Conservation (phyloP, 176 grass and related monocot species). For the Triticum monococcum region DNA sequence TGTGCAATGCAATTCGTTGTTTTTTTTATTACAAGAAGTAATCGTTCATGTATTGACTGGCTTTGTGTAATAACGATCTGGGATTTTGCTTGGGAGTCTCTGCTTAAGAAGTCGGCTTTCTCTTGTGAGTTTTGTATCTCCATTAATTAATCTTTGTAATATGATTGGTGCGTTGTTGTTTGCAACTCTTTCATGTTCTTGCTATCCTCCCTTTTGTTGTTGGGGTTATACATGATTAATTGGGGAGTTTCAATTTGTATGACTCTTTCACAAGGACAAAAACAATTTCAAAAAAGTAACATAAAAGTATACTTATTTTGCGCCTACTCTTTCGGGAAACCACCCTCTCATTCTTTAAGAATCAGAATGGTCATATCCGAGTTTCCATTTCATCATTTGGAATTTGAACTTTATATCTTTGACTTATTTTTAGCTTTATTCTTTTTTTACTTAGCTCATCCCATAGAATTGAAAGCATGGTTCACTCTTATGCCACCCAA, state of each 20-base stretch:
- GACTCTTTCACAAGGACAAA: background rate
- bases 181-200: background rate
- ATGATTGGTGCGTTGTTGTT: too few species aligned
- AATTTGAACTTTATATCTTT: background rate
- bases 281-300: too few species aligned
- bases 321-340: background rate
- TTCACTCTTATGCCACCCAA: background rate
- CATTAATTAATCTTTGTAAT: background rate
- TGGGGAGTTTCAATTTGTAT: too few species aligned
- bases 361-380: background rate
- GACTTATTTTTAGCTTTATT: background rate
- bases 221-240: background rate
- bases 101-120: conserved; percentile 4
- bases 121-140: background rate
- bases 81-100: background rate
- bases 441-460: background rate
- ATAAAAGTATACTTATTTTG: background rate
- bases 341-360: background rate
- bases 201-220: background rate
- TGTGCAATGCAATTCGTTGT: conserved; percentile 28
- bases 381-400: background rate
- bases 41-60: background rate
- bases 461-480: background rate
- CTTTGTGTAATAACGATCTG: conserved; percentile 45
- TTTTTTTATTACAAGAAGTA: conserved; percentile 45